Percentiles rank a stretch among this genome's conserved stretches.
phyloP scores from a whole-genome alignment of 192 early-diverging fungal species.

The Allomyces macrogynus region DNA sequence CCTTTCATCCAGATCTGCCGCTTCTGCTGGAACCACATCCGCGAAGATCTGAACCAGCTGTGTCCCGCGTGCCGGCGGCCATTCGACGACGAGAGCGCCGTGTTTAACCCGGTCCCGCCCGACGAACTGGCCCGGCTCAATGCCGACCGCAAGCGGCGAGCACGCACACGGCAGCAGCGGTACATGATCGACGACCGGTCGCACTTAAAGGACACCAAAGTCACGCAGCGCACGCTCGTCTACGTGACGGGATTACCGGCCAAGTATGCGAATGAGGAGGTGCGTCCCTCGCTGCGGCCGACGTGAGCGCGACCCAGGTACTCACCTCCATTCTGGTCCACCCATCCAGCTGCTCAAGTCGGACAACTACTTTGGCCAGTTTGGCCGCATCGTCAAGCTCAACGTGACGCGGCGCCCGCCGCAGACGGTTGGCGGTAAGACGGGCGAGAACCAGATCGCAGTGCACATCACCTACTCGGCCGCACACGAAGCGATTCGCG shows the following conservation, averaged over 20 bases:
- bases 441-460: constrained; percentile 26
- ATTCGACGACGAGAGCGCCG: constrained; percentile 73
- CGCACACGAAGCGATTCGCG: constrained; percentile 79
- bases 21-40: constrained; percentile 97
- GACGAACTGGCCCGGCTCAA: constrained; percentile 1
- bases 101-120: constrained; percentile 33
- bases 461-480: constrained; percentile 82
- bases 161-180: background rate
- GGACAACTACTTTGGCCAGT: constrained; percentile 93
- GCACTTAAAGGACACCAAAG: constrained; percentile 68
- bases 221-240: constrained; percentile 93
- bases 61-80: constrained; percentile 88
- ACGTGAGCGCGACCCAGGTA: background rate
- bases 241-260: constrained; percentile 86
- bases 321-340: background rate
- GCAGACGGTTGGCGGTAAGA: constrained; percentile 15
- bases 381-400: constrained; percentile 86
- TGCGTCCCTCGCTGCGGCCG: constrained; percentile 9
- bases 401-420: constrained; percentile 62
- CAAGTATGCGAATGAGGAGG: constrained; percentile 75
- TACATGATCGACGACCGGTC: background rate
- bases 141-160: background rate
- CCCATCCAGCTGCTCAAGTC: constrained; percentile 41
- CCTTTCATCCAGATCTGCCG: constrained; percentile 62
- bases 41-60: constrained; percentile 75